Evolutionary conservation across 345 rosid genomes (phyloP).

Genomic region (Diplotaxis tenuifolia): DNA sequence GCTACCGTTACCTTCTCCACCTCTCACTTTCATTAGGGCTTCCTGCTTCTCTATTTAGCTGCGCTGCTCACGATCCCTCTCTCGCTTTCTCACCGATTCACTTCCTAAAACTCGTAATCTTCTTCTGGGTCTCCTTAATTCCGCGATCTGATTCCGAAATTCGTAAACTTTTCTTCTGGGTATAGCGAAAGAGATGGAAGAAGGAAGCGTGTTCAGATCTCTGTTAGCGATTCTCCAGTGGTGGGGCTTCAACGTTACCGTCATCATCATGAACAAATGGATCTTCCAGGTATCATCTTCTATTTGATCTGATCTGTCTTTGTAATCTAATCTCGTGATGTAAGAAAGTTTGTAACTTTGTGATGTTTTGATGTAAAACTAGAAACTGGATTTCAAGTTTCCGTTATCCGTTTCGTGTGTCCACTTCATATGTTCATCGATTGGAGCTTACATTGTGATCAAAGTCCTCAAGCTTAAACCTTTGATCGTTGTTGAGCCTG

Average conservation of each 20-base stretch:
- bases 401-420: slow-evolving; percentile 85
- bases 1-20: too few species aligned
- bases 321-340: too few species aligned
- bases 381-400: slow-evolving; percentile 97
- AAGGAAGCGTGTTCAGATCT: slow-evolving; percentile 54
- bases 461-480: slow-evolving; percentile 90
- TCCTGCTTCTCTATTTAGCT: too few species aligned
- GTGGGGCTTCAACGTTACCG: slow-evolving; percentile 96
- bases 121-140: too few species aligned
- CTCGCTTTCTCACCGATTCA: too few species aligned
- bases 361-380: slow-evolving; percentile 22
- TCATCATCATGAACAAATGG: slow-evolving; percentile 99
- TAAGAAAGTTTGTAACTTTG: neutral
- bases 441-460: slow-evolving; percentile 89
- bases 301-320: slow-evolving; percentile 18
- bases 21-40: too few species aligned
- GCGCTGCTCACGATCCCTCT: too few species aligned
- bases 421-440: slow-evolving; percentile 93
- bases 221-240: slow-evolving; percentile 89
- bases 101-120: too few species aligned
- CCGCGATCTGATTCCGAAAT: too few species aligned
- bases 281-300: slow-evolving; percentile 73
- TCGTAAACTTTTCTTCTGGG: too few species aligned
- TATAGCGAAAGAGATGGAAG: too few species aligned
- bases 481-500: slow-evolving; percentile 75